These are phyloP conservation scores for Oemleria cerasiformis DNA, from an alignment of 306 rosid species.

Conservation along the genomic window DNA sequence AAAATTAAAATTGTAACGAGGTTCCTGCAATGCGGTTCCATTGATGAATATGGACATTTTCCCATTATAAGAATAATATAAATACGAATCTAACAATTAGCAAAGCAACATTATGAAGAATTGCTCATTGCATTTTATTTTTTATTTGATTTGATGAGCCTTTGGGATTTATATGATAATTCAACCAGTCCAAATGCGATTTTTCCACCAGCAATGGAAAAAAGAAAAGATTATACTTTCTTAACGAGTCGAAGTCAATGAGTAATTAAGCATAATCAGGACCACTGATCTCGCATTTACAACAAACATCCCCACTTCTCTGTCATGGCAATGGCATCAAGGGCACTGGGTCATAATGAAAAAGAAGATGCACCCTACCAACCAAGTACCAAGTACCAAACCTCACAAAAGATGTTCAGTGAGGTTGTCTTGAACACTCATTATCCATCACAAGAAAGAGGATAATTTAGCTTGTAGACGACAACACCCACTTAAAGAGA, in stretches of 20 bases:
- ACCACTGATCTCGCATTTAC: background rate
- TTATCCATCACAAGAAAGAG: background rate
- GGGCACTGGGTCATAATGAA: background rate
- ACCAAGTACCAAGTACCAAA: background rate
- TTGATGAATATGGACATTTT: too few relatives aligned
- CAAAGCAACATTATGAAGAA: too few relatives aligned
- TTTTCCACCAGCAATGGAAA: too few relatives aligned
- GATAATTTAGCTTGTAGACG: slow-evolving; percentile 12
- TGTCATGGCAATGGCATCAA: background rate
- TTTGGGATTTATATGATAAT: too few relatives aligned
- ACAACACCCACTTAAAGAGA: slow-evolving; percentile 1
- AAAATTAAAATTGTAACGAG: too few relatives aligned
- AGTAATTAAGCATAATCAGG: background rate
- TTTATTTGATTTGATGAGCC: too few relatives aligned
- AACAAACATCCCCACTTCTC: background rate
- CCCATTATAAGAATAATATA: too few relatives aligned
- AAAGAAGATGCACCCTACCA: background rate
- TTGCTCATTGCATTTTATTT: too few relatives aligned
- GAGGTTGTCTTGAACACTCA: slow-evolving; percentile 10
- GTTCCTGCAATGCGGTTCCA: too few relatives aligned
- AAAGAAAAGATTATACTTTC: background rate
- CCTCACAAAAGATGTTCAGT: background rate
- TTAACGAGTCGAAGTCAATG: background rate
- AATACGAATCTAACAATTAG: too few relatives aligned
- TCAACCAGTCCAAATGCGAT: too few relatives aligned